Conservation (phyloP, 2,329 filamentous ascomycete genomes). For the Pleurostoma richardsiae region DNA sequence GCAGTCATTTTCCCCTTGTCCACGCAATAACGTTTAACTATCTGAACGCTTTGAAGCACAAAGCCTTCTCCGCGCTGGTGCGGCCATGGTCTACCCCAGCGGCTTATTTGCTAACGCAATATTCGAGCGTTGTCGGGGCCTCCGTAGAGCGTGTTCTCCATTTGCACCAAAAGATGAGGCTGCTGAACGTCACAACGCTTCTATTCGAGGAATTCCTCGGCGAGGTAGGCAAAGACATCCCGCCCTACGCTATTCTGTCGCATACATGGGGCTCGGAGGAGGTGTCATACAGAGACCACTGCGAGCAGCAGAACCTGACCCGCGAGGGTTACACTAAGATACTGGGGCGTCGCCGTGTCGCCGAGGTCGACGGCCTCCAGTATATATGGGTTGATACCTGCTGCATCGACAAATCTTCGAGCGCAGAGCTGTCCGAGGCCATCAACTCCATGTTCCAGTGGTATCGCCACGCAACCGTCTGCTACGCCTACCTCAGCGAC, state of each 20-base stretch:
- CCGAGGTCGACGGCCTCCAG: constrained; percentile 15
- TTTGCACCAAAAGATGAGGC: constrained; percentile 6
- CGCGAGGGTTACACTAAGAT: constrained; percentile 18
- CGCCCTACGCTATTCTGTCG: constrained; percentile 24
- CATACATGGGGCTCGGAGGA: constrained; percentile 24
- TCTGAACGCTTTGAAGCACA: too few species aligned
- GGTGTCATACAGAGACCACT: constrained; percentile 18
- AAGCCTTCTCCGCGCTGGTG: too few species aligned
- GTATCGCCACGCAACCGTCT: constrained; percentile 25
- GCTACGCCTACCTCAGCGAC: constrained; percentile 25
- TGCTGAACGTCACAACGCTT: constrained; percentile 7
- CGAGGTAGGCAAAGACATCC: constrained; percentile 6
- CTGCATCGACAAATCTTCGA: constrained; percentile 29
- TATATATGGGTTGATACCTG: constrained; percentile 32
- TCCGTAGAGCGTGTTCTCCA: too few species aligned
- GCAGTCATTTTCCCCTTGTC: too few species aligned
- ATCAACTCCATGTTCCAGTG: constrained; percentile 13
- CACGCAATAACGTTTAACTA: too few species aligned
- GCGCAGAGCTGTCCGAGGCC: constrained; percentile 26
- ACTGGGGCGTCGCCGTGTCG: constrained; percentile 11
- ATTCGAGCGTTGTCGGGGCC: too few species aligned
- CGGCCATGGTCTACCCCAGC: too few species aligned
- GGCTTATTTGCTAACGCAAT: too few species aligned
- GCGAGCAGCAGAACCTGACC: neutral
- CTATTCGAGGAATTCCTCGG: constrained; percentile 4